Evolutionary conservation across 1,284 basidiomycete genomes (phyloP).

Genomic region (Ceratobasidium sp.): DNA sequence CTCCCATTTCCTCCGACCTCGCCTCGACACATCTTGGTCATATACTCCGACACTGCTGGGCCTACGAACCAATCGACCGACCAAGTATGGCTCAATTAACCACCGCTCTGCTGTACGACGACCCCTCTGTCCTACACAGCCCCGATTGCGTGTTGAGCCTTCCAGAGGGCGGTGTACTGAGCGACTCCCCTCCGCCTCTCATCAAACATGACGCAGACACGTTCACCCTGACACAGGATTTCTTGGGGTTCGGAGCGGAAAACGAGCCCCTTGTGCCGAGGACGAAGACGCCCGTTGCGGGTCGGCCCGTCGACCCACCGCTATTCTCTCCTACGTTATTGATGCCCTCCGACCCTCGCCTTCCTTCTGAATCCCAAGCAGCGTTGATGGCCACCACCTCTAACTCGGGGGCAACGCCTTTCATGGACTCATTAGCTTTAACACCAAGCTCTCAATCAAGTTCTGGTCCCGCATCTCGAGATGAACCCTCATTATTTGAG

Average conservation of each 20-base stretch:
- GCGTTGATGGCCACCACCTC: neutral
- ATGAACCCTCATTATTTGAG: constrained; percentile 34
- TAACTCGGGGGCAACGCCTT: constrained; percentile 18
- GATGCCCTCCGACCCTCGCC: neutral
- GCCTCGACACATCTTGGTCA: neutral
- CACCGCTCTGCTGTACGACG: neutral
- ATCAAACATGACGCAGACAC: constrained; percentile 6
- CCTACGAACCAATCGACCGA: constrained; percentile 1
- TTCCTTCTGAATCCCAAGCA: neutral
- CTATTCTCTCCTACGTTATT: constrained; percentile 19
- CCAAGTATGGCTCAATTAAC: constrained; percentile 12
- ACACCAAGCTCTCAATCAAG: constrained; percentile 10
- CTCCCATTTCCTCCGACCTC: neutral
- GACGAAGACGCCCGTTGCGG: constrained; percentile 31
- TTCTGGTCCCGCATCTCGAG: constrained; percentile 25
- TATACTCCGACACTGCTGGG: constrained; percentile 29
- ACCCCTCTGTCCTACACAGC: constrained; percentile 4
- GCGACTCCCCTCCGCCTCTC: constrained; percentile 11
- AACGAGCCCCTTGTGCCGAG: neutral
- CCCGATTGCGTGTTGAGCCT: neutral
- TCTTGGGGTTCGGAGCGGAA: too few relatives aligned
- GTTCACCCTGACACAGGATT: neutral
- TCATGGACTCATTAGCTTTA: constrained; percentile 18
- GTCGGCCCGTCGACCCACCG: neutral
- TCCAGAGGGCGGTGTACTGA: neutral